Evolutionary conservation across 106 monocot genomes (phyloP).

Genomic region (Phalaenopsis aphrodite): DNA sequence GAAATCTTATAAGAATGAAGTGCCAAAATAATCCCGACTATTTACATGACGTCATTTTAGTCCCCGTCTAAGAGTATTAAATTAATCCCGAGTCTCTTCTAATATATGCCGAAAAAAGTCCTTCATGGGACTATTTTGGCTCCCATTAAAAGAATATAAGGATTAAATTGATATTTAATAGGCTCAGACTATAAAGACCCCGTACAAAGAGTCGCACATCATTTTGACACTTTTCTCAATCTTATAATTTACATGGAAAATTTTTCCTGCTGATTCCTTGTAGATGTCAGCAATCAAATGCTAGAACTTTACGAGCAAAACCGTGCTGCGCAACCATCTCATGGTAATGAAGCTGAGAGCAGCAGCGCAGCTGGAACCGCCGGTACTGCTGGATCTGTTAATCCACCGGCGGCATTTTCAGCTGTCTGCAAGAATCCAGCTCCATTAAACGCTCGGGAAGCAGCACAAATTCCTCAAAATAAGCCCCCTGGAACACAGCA

Average conservation of each 20-base stretch:
- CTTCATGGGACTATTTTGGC: too few relatives aligned
- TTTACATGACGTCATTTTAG: too few relatives aligned
- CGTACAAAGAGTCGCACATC: too few relatives aligned
- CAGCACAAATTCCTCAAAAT: background rate
- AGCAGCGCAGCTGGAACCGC: slow-evolving; percentile 22
- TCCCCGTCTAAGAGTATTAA: too few relatives aligned
- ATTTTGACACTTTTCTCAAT: too few relatives aligned
- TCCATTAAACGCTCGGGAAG: slow-evolving; percentile 1
- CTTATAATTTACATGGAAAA: background rate
- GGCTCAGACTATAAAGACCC: too few relatives aligned
- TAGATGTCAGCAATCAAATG: slow-evolving; percentile 82
- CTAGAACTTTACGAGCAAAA: slow-evolving; percentile 69
- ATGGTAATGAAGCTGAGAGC: slow-evolving; percentile 41
- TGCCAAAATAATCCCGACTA: too few relatives aligned
- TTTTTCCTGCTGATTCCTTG: slow-evolving; percentile 13
- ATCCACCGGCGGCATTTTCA: slow-evolving; percentile 12
- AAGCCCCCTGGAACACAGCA: background rate
- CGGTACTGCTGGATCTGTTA: slow-evolving; percentile 11
- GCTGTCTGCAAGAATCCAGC: slow-evolving; percentile 21
- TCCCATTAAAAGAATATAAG: too few relatives aligned
- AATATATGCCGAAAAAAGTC: too few relatives aligned
- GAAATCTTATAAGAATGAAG: too few relatives aligned
- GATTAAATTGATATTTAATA: too few relatives aligned
- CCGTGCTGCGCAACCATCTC: slow-evolving; percentile 24
- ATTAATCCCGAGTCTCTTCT: too few relatives aligned